Evolutionary conservation across 2,329 filamentous ascomycete genomes (phyloP).

Genomic region (Trichoderma aggressivum): DNA sequence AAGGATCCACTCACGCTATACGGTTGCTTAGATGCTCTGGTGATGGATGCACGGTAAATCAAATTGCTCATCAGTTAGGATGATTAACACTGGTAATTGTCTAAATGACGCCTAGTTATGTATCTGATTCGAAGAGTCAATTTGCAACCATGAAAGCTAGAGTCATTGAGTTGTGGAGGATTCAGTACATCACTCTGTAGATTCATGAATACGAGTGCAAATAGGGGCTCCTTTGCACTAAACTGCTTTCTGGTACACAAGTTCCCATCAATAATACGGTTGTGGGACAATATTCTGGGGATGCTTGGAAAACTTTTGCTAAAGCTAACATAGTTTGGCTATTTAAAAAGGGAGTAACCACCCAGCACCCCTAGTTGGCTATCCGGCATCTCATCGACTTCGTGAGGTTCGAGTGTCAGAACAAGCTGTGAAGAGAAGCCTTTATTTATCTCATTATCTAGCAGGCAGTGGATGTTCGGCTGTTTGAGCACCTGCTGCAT

Average conservation of each 20-base stretch:
- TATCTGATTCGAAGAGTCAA: background rate
- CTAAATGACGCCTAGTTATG: background rate
- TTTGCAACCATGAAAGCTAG: background rate
- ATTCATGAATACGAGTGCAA: background rate
- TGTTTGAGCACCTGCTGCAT: too few species aligned
- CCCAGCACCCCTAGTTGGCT: too few species aligned
- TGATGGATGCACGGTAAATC: background rate
- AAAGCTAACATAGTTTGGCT: too few species aligned
- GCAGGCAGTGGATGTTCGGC: too few species aligned
- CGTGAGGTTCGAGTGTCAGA: too few species aligned
- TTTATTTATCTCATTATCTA: too few species aligned
- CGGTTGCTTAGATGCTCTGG: background rate
- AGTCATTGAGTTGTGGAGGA: too few species aligned
- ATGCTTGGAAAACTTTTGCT: background rate
- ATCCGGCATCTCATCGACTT: too few species aligned
- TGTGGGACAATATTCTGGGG: background rate
- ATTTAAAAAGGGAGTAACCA: too few species aligned
- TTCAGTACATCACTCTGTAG: too few species aligned
- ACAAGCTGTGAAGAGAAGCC: too few species aligned
- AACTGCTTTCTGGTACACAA: background rate
- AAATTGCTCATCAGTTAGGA: background rate
- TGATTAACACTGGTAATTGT: background rate
- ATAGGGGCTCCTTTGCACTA: background rate
- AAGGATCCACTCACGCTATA: background rate
- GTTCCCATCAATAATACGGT: background rate